Base-by-base conservation (phyloP, 108 stramenopile genomes). In the Skeletonema costatum region DNA sequence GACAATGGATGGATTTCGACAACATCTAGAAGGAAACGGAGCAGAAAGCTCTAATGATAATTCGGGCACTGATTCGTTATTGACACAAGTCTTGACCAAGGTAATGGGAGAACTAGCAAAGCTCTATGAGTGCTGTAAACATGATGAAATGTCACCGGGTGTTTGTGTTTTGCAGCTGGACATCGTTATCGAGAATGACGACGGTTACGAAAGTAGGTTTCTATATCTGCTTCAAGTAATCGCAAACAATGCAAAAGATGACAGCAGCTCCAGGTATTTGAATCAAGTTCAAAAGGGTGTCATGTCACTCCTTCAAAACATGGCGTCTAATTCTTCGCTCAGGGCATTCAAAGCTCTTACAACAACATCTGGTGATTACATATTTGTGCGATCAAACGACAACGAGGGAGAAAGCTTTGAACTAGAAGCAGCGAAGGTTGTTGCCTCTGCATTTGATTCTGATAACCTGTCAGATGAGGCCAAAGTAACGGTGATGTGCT, bases 81-180 rank as follows among this genome's bases (percentile, higher is more conserved):
- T 82, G 65, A 66, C 88, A 6, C 92, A 93, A 66, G 87, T 93
- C 38, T 56, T 96, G 33, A 87, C 84, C 67, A 88, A 87, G 63
- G 74, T 93, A 51, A 72, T 74, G 3, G 66, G 58, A 5, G 88
- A 89, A 35, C 84, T 96, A 16, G 67, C 81, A 19, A 89, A 87
- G 56, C 82, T 96, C n/a, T 96, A 93, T 65, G 95, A 93, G 41
- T 93, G 92, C 60, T 92, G 91, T 70, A 92, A 89, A 72, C 70
- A 84, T 60, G 71, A 90, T 41, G 95, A 96, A 66, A 87, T 95
- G 63, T 60, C 51, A 44, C 73, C 75, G 64, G 65, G 56, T 65
- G 48, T 42, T 32, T 64, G 62, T 48, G 36, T 71, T 64, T 53
- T 83, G 41, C 58, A 59, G 48, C 70, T 77, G 6, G 75, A 82